A percentile compares a stretch with the other conserved stretches of the same genome.
These are phyloP conservation scores for Monosporascus sp. DNA, from an alignment of 2,329 filamentous ascomycete species.

Conservation along the genomic window DNA sequence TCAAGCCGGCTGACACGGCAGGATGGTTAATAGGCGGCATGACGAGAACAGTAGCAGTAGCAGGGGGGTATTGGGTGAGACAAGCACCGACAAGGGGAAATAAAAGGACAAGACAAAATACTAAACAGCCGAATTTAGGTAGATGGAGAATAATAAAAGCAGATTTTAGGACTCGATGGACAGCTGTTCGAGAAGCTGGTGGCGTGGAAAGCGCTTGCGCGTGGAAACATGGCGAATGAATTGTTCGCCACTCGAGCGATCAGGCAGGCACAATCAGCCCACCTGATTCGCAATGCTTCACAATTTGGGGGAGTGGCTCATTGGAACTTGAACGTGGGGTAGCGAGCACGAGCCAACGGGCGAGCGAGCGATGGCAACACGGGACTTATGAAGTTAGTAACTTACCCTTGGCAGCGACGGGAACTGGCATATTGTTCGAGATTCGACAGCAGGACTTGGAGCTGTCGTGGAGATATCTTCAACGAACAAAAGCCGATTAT, in stretches of 20 bases:
- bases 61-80: neutral
- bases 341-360: neutral
- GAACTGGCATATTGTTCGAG: slow-evolving; percentile 28
- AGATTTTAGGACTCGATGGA: neutral
- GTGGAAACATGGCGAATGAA: slow-evolving; percentile 10
- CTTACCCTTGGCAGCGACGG: slow-evolving; percentile 34
- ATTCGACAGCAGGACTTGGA: slow-evolving; percentile 1
- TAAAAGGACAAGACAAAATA: slow-evolving; percentile 1
- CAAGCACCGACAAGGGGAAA: slow-evolving; percentile 3
- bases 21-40: slow-evolving; percentile 55
- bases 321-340: slow-evolving; percentile 17
- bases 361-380: neutral
- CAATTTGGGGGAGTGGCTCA: neutral
- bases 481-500: too few relatives aligned
- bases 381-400: neutral
- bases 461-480: neutral
- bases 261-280: slow-evolving; percentile 14
- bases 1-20: slow-evolving; percentile 51
- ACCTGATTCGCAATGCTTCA: slow-evolving; percentile 16
- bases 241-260: slow-evolving; percentile 18
- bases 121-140: slow-evolving; percentile 1
- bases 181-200: neutral
- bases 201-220: slow-evolving; percentile 11
- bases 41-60: slow-evolving; percentile 7
- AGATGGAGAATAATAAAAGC: neutral